phyloP scores from a whole-genome alignment of 2,329 filamentous ascomycete genomes.

The Aspergillus ibericus region DNA sequence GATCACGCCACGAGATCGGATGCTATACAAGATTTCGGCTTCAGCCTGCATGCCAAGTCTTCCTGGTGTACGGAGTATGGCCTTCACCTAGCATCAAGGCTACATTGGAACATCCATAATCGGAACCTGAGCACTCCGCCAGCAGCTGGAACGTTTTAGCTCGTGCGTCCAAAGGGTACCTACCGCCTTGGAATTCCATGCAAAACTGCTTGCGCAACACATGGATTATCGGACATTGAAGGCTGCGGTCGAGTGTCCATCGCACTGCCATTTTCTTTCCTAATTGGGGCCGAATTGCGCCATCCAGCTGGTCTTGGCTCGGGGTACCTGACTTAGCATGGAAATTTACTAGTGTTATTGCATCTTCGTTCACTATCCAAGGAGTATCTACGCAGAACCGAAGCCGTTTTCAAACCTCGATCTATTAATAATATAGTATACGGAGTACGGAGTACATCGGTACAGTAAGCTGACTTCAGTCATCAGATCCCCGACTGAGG shows the following conservation, averaged over 20 bases:
- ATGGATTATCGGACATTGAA: background rate
- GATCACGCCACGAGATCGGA: conserved; percentile 16
- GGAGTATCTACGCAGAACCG: too few species aligned
- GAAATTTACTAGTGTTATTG: background rate
- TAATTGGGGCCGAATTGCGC: conserved; percentile 11
- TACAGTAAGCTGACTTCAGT: background rate
- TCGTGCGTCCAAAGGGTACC: background rate
- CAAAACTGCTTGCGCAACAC: background rate
- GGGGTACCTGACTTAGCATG: conserved; percentile 1
- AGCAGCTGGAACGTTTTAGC: background rate
- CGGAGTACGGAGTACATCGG: too few species aligned
- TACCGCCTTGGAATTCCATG: too few species aligned
- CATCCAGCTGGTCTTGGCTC: conserved; percentile 1
- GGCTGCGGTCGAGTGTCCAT: background rate
- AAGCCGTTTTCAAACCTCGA: too few species aligned
- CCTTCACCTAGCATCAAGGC: background rate
- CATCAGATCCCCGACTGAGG: background rate
- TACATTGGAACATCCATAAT: too few species aligned
- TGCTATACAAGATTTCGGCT: background rate
- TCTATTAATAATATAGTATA: too few species aligned
- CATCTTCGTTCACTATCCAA: too few species aligned
- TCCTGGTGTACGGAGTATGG: background rate
- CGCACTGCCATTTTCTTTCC: background rate
- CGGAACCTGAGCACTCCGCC: background rate
- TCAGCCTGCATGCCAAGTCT: background rate